Evolutionary conservation across 164 flowering plant species (phyloP), one percentile per base, ranked within the genome.

Genomic region (Kalanchoe fedtschenkoi): DNA sequence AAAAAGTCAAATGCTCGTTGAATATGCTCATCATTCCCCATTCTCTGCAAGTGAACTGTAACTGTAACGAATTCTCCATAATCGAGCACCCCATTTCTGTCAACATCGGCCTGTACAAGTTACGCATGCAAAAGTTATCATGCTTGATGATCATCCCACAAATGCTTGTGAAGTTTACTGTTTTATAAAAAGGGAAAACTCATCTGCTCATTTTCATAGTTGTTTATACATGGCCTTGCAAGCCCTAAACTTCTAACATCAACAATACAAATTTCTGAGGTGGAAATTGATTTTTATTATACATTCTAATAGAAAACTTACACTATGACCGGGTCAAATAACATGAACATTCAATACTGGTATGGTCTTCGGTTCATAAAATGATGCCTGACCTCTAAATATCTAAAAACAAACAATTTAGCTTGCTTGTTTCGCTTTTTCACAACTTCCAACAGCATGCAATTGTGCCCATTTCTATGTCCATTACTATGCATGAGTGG

Each of bases 11-110:
- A 95, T 53, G 97, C 97, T 73, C 80, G 75, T 17, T 81, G 87
- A 64, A 91, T 77, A 68, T 95, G 96, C 72, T 87, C 97, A 43
- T 91, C 99, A 65, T 95, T 88, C 69, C 89, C 99, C 89, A 91
- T 87, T 68, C 75, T 91, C 76, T 91, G 99, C 68, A 95, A 77
- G 73, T 95, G 99, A 66, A 95, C 82, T 43, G 92, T 91, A 55
- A 95, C 97, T 13, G 99, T 87, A 53, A 89, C 97, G 76, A 91
- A 95, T 75, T 95, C 99, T 60, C 96, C 96, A 58, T 88, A 91
- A 71, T 95, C 96, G 69, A 95, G 73, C 24, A 87, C 80, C 59
- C 97, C 99, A 74, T 88, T 95, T 58, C 96, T 93, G 77, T 95
- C 88, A 62, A 89, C 96, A 80, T 95, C 99, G 67, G 99, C 99